phyloP scores from a whole-genome alignment of 129 eudicot genomes.

The Solidago caesia region DNA sequence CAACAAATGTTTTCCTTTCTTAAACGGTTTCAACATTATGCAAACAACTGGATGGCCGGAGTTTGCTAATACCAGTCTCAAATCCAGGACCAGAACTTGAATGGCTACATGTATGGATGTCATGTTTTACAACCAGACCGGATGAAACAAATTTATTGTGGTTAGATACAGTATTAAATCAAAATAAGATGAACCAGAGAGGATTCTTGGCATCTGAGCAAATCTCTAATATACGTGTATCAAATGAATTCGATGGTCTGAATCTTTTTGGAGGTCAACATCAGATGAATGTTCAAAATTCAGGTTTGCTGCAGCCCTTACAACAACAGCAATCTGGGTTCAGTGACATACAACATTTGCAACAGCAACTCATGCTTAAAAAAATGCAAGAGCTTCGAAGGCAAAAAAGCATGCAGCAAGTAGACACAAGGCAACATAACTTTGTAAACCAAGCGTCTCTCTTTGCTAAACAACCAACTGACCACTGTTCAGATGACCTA shows the following conservation, averaged over 20 bases:
- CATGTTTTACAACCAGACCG: conserved; percentile 49
- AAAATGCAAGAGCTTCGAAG: conserved; percentile 89
- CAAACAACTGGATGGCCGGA: conserved; percentile 58
- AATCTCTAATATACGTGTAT: conserved; percentile 35
- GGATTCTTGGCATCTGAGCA: conserved; percentile 44
- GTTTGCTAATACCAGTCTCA: conserved; percentile 43
- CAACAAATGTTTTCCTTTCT: conserved; percentile 39
- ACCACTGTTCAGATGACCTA: conserved; percentile 37
- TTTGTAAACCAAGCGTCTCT: conserved; percentile 38
- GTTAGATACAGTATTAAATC: conserved; percentile 59
- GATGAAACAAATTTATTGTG: conserved; percentile 61
- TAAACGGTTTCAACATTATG: conserved; percentile 49
- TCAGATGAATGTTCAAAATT: conserved; percentile 57
- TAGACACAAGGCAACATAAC: conserved; percentile 44
- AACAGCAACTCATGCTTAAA: conserved; percentile 66
- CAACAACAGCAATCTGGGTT: conserved; percentile 66
- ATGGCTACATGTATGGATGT: conserved; percentile 58
- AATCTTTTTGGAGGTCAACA: conserved; percentile 79
- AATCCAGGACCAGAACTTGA: conserved; percentile 45
- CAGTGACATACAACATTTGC: conserved; percentile 63
- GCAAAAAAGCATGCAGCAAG: conserved; percentile 75
- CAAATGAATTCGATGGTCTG: conserved; percentile 53
- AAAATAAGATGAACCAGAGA: conserved; percentile 40
- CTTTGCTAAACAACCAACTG: conserved; percentile 47
- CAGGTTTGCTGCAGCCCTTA: conserved; percentile 54